Conservation (phyloP, 345 rosid species). For the Hibiscus syriacus region DNA sequence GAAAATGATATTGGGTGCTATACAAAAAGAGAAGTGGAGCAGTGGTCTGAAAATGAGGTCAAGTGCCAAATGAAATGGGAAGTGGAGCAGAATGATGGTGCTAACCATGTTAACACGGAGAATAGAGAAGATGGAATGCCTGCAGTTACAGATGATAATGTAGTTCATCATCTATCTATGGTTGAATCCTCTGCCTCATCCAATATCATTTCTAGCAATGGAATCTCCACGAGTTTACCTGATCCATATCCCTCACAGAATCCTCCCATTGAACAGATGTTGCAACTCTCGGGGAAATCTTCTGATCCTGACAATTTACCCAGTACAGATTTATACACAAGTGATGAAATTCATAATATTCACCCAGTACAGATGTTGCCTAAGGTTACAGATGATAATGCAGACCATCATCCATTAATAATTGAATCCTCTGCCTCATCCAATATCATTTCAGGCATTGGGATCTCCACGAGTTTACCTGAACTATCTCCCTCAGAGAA, state of each 20-base stretch:
- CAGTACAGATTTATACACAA: constrained; percentile 3
- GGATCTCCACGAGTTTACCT: constrained; percentile 9
- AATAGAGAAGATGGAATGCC: constrained; percentile 18
- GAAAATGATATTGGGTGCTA: constrained; percentile 44
- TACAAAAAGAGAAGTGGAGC: constrained; percentile 40
- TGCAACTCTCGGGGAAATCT: constrained; percentile 25
- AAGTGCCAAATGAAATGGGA: constrained; percentile 10
- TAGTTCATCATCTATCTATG: constrained; percentile 18
- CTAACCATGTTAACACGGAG: constrained; percentile 13
- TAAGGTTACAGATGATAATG: constrained; percentile 11
- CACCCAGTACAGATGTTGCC: constrained; percentile 11
- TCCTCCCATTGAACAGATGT: constrained; percentile 22
- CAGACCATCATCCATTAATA: constrained; percentile 19
- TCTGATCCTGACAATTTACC: constrained; percentile 30
- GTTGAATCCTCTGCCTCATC: constrained; percentile 23
- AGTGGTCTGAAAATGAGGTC: constrained; percentile 7
- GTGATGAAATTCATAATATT: constrained; percentile 17
- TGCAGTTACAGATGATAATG: constrained; percentile 7
- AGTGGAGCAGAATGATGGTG: background rate
- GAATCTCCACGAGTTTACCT: constrained; percentile 13
- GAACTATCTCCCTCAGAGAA: constrained; percentile 25
- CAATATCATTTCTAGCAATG: constrained; percentile 18
- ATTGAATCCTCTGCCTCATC: constrained; percentile 21
- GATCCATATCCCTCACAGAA: constrained; percentile 23
- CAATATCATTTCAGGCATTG: constrained; percentile 18